Evolutionary conservation across 1,284 basidiomycete genomes (phyloP).

Genomic region (Ceratobasidium sp.): DNA sequence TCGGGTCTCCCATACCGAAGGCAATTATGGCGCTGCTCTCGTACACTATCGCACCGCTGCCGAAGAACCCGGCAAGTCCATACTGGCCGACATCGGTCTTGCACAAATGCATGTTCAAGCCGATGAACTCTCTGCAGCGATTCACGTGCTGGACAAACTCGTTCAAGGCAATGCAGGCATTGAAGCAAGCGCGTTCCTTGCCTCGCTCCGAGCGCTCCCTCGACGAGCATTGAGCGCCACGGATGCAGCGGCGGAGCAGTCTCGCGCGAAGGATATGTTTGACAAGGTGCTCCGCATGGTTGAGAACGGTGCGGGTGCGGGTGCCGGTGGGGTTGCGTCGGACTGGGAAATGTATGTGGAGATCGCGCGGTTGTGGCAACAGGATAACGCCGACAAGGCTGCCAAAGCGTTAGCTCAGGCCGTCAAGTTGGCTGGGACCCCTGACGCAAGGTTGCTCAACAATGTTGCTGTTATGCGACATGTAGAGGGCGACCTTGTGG

Average conservation of each 20-base stretch:
- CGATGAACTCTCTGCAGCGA: slow-evolving; percentile 82
- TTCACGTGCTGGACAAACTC: slow-evolving; percentile 87
- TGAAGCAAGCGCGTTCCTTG: slow-evolving; percentile 90
- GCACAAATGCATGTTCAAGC: slow-evolving; percentile 88
- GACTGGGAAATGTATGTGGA: slow-evolving; percentile 89
- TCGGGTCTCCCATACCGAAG: slow-evolving; percentile 80
- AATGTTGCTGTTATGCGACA: slow-evolving; percentile 86
- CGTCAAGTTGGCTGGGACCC: slow-evolving; percentile 65
- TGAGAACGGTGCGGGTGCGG: slow-evolving; percentile 56
- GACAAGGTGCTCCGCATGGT: slow-evolving; percentile 79
- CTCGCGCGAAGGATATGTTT: slow-evolving; percentile 82
- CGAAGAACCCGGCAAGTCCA: slow-evolving; percentile 78
- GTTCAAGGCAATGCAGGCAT: slow-evolving; percentile 65
- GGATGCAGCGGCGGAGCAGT: slow-evolving; percentile 78
- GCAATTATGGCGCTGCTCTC: slow-evolving; percentile 72
- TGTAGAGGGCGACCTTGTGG: slow-evolving; percentile 72
- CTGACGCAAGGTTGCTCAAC: slow-evolving; percentile 80
- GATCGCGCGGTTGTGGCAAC: slow-evolving; percentile 88
- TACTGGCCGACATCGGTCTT: slow-evolving; percentile 83
- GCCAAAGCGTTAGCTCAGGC: slow-evolving; percentile 81
- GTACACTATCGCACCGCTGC: slow-evolving; percentile 81
- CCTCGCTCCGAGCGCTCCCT: slow-evolving; percentile 83
- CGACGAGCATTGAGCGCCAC: slow-evolving; percentile 81
- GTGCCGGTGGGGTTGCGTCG: slow-evolving; percentile 26
- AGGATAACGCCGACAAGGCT: slow-evolving; percentile 80